phyloP scores from a whole-genome alignment of 1,139 yeast genomes.

The Hemisphaericaspora subhashii region DNA sequence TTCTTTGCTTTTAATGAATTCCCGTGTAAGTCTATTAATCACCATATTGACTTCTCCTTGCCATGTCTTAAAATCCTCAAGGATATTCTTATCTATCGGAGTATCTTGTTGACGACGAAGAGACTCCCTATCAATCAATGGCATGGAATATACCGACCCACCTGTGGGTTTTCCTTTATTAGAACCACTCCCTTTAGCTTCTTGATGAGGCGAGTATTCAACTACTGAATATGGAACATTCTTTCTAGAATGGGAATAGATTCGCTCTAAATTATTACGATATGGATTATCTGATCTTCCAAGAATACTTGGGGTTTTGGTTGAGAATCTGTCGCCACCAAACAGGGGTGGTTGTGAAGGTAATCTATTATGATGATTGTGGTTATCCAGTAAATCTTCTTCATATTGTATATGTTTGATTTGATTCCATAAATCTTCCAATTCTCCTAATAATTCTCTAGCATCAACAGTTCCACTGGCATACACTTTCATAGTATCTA shows the following conservation, averaged over 20 bases:
- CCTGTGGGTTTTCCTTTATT: conserved; percentile 15
- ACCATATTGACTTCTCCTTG: conserved; percentile 46
- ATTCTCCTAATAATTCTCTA: conserved; percentile 60
- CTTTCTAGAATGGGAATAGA: conserved; percentile 47
- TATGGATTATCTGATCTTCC: conserved; percentile 23
- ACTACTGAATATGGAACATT: conserved; percentile 39
- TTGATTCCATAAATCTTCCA: conserved; percentile 76
- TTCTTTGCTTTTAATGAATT: conserved; percentile 23
- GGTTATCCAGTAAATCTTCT: conserved; percentile 27
- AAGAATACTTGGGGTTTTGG: conserved; percentile 36
- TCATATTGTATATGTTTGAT: conserved; percentile 53
- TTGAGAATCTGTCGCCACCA: conserved; percentile 37
- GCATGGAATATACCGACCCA: conserved; percentile 9
- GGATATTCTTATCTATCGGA: conserved; percentile 7
- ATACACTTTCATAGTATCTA: conserved; percentile 71
- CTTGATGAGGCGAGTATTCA: conserved; percentile 30
- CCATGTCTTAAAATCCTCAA: conserved; percentile 46
- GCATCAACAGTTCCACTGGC: conserved; percentile 72
- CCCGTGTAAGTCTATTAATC: conserved; percentile 40
- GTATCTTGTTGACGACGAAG: conserved; percentile 3
- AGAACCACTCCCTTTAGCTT: conserved; percentile 8
- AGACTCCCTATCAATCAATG: conserved; percentile 10
- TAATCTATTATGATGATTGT: conserved; percentile 22
- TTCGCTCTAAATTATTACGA: conserved; percentile 40
- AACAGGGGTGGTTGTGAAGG: conserved; percentile 43